Evolutionary conservation across 495 filamentous ascomycete genomes (phyloP).

Genomic region (Hypoxylon fragiforme): DNA sequence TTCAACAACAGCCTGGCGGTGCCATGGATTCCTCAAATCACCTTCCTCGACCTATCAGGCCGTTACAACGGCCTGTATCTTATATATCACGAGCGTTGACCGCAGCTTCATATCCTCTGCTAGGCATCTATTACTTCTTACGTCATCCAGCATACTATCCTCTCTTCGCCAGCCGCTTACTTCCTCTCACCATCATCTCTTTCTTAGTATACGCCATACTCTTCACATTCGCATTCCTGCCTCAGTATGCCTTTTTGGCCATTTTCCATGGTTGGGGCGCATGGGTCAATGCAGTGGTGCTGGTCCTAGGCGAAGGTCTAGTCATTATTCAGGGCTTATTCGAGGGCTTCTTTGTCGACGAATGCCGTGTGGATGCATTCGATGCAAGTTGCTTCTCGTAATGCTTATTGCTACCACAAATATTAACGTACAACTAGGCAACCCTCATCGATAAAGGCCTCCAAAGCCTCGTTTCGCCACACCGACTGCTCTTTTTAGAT

Average conservation of each 20-base stretch:
- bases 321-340: constrained; percentile 77
- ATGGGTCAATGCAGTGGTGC: constrained; percentile 71
- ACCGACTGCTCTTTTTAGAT: constrained; percentile 67
- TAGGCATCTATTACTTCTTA: constrained; percentile 79
- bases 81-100: constrained; percentile 38
- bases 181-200: constrained; percentile 72
- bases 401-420: too few relatives aligned
- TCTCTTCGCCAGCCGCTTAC: constrained; percentile 69
- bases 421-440: constrained; percentile 47
- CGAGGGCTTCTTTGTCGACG: constrained; percentile 79
- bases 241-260: constrained; percentile 77
- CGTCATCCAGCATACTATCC: constrained; percentile 64
- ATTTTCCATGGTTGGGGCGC: constrained; percentile 86
- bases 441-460: constrained; percentile 55
- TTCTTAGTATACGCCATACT: constrained; percentile 70
- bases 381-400: constrained; percentile 62
- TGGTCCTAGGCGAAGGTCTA: constrained; percentile 81
- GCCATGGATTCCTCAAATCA: constrained; percentile 33
- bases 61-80: constrained; percentile 31
- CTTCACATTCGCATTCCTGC: constrained; percentile 87
- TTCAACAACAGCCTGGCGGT: background rate
- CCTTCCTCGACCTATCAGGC: constrained; percentile 21
- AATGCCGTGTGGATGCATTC: constrained; percentile 87
- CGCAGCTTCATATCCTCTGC: constrained; percentile 42
- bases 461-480: constrained; percentile 64